Conservation (phyloP, 2,329 filamentous ascomycete genomes). For the Juglanconis oblonga region DNA sequence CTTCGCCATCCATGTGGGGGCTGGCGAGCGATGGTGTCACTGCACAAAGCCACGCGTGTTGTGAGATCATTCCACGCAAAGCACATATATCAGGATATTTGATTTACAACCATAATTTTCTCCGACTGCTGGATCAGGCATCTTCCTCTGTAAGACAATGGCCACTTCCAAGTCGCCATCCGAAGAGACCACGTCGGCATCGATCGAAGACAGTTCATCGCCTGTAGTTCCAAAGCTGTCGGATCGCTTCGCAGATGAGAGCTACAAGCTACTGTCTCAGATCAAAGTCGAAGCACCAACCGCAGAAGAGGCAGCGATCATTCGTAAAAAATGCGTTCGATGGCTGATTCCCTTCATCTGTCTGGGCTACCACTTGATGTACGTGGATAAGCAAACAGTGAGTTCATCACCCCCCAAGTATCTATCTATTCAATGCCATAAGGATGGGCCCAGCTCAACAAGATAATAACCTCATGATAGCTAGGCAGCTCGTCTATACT, state of each 20-base stretch:
- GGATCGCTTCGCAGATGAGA: constrained; percentile 37
- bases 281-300: constrained; percentile 35
- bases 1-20: constrained; percentile 11
- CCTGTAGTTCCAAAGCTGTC: constrained; percentile 28
- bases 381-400: constrained; percentile 27
- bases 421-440: too few relatives aligned
- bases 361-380: constrained; percentile 38
- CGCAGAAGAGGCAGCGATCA: constrained; percentile 21
- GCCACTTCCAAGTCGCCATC: background rate
- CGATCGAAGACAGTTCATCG: background rate
- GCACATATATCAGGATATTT: too few relatives aligned
- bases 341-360: constrained; percentile 37
- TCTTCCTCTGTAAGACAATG: background rate
- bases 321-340: constrained; percentile 33
- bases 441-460: too few relatives aligned
- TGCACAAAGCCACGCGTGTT: background rate
- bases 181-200: background rate
- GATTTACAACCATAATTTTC: too few relatives aligned
- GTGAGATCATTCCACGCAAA: background rate
- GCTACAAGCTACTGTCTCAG: constrained; percentile 38
- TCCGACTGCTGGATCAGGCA: too few relatives aligned
- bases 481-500: constrained; percentile 17
- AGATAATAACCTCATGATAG: background rate
- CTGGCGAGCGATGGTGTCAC: constrained; percentile 11
- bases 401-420: background rate